A percentile compares a stretch with the other conserved stretches of the same genome.
Conservation (phyloP, 129 eudicot genomes). For the Pseudognaphalium luteoalbum region DNA sequence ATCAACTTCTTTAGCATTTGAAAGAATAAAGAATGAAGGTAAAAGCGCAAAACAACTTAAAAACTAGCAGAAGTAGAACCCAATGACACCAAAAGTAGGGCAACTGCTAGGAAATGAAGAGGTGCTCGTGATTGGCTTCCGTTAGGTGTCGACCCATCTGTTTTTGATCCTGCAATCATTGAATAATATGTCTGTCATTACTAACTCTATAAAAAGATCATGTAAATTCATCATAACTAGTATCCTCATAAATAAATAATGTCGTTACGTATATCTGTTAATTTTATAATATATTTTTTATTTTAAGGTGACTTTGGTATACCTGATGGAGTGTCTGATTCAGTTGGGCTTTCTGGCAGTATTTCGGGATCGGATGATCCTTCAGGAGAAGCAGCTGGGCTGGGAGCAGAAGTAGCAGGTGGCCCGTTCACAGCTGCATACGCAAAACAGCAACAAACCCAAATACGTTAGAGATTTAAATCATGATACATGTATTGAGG, state of each 20-base stretch:
- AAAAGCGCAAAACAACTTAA: background rate
- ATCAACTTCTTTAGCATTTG: background rate
- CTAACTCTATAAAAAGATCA: too few species aligned
- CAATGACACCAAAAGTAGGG: slow-evolving; percentile 37
- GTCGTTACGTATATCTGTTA: too few species aligned
- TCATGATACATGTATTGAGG: background rate
- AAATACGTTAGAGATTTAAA: background rate
- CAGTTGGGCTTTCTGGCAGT: slow-evolving; percentile 39
- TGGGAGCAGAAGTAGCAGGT: slow-evolving; percentile 36
- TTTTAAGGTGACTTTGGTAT: background rate
- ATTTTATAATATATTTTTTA: too few species aligned
- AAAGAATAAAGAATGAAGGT: background rate
- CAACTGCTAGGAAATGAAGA: slow-evolving; percentile 17
- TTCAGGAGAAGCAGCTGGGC: slow-evolving; percentile 50
- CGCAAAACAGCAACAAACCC: slow-evolving; percentile 4
- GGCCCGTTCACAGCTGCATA: slow-evolving; percentile 42
- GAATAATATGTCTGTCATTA: too few species aligned
- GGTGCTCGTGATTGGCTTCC: slow-evolving; percentile 37
- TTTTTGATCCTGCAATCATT: slow-evolving; percentile 44
- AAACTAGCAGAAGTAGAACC: slow-evolving; percentile 34
- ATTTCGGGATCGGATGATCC: slow-evolving; percentile 37
- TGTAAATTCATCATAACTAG: too few species aligned
- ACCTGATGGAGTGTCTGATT: slow-evolving; percentile 39
- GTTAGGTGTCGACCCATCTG: slow-evolving; percentile 37
- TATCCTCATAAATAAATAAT: background rate